Percentiles rank a stretch among this genome's conserved stretches.
Evolutionary conservation across 2,329 filamentous ascomycete species (phyloP).

Genomic region (Geoglossum cookeanum): DNA sequence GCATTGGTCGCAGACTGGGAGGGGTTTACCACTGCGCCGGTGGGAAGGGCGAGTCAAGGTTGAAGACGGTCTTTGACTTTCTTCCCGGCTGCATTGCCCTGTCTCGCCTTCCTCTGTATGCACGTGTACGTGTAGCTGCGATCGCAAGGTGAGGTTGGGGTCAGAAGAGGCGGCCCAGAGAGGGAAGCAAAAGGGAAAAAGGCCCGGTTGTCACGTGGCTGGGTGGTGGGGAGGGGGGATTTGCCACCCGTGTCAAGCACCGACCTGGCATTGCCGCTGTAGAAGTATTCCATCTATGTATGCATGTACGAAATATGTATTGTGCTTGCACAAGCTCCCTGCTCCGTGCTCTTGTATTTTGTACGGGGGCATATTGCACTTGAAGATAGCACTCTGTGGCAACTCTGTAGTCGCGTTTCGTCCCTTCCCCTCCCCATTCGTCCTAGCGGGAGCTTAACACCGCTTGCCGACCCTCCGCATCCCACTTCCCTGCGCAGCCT

Average conservation of each 20-base stretch:
- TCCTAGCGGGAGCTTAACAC: not conserved
- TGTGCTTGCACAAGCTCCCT: too few relatives aligned
- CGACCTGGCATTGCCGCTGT: too few relatives aligned
- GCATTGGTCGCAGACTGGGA: not conserved
- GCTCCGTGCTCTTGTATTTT: too few relatives aligned
- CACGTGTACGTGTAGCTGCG: not conserved
- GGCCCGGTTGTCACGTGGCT: too few relatives aligned
- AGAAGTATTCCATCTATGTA: too few relatives aligned
- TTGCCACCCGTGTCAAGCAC: too few relatives aligned
- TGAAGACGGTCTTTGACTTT: constrained; percentile 34
- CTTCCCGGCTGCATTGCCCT: not conserved
- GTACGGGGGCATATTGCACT: too few relatives aligned
- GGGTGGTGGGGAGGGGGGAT: too few relatives aligned
- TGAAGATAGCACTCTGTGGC: too few relatives aligned
- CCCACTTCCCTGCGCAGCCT: not conserved
- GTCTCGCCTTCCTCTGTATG: not conserved
- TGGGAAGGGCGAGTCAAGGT: constrained; percentile 47
- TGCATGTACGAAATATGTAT: too few relatives aligned
- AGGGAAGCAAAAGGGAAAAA: too few relatives aligned
- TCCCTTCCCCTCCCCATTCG: not conserved
- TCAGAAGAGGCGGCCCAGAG: too few relatives aligned
- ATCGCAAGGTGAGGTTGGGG: not conserved
- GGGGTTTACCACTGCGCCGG: constrained; percentile 35
- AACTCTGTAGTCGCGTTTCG: not conserved
- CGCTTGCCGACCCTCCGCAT: not conserved